Conservation (phyloP, 176 grass and related monocot genomes). For the Hsuehochloa calcarea region DNA sequence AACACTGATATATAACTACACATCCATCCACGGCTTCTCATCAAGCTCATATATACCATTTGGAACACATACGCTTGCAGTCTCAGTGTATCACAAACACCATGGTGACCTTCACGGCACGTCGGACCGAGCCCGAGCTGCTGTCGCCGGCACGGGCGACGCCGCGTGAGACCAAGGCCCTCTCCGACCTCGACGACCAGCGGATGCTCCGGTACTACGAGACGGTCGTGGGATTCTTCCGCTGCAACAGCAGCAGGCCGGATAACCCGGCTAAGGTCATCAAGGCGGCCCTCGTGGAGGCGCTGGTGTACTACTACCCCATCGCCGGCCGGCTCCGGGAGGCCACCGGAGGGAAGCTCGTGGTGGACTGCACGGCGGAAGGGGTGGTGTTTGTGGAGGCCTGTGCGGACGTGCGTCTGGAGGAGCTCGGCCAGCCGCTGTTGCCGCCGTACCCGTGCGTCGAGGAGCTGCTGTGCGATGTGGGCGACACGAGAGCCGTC, state of each 20-base stretch:
- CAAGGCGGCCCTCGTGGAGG: slow-evolving; percentile 27
- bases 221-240: slow-evolving; percentile 33
- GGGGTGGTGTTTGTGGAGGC: slow-evolving; percentile 65
- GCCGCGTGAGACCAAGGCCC: slow-evolving; percentile 9
- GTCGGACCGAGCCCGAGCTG: slow-evolving; percentile 22
- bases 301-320: slow-evolving; percentile 57
- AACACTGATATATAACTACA: neutral
- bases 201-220: slow-evolving; percentile 40
- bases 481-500: slow-evolving; percentile 29
- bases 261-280: slow-evolving; percentile 22
- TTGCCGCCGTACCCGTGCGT: slow-evolving; percentile 45
- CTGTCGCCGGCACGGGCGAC: slow-evolving; percentile 24
- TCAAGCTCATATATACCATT: neutral
- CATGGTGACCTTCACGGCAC: slow-evolving; percentile 30
- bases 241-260: neutral
- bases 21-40: neutral
- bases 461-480: slow-evolving; percentile 40
- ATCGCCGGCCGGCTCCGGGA: slow-evolving; percentile 56
- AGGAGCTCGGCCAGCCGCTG: slow-evolving; percentile 41
- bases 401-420: slow-evolving; percentile 44
- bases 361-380: slow-evolving; percentile 59
- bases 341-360: slow-evolving; percentile 27
- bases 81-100: neutral
- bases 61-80: neutral
- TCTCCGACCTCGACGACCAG: slow-evolving; percentile 48